phyloP scores from a whole-genome alignment of 176 grass and related monocot genomes.

The Tuctoria greenei region DNA sequence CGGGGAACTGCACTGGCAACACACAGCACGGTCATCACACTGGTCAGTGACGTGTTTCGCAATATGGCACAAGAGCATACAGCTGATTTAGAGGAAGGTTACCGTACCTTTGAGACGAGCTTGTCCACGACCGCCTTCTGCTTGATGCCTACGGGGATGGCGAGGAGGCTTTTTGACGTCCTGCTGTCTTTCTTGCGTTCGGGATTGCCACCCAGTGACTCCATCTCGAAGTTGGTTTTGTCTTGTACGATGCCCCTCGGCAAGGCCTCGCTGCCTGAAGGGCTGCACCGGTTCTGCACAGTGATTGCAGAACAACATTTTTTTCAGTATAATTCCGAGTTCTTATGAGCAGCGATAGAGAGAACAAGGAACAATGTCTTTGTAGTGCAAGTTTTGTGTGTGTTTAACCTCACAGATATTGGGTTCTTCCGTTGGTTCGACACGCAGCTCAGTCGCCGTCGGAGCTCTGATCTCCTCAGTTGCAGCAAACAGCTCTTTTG shows the following conservation, averaged over 20 bases:
- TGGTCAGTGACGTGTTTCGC: too few species aligned
- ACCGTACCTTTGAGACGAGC: conserved; percentile 66
- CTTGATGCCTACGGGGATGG: conserved; percentile 80
- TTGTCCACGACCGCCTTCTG: conserved; percentile 73
- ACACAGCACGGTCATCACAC: neutral
- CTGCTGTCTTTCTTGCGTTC: conserved; percentile 15
- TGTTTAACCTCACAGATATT: conserved; percentile 40
- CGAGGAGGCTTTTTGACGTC: conserved; percentile 65
- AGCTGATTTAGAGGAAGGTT: too few species aligned
- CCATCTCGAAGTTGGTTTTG: conserved; percentile 73
- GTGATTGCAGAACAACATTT: neutral
- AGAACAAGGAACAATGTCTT: neutral
- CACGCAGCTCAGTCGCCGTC: neutral
- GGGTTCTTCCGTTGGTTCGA: conserved; percentile 12
- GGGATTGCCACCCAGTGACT: conserved; percentile 52
- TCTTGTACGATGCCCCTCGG: conserved; percentile 73
- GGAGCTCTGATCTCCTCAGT: neutral
- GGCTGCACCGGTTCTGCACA: conserved; percentile 49
- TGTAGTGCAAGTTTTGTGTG: too few species aligned
- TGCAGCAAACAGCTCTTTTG: neutral
- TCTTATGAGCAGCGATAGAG: neutral
- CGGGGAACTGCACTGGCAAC: conserved; percentile 48
- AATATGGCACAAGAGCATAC: too few species aligned
- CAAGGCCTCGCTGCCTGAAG: conserved; percentile 68
- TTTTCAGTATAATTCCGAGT: conserved; percentile 15